Conservation (phyloP, 805 yeast species). For the Cyberlindnera maclurae region DNA sequence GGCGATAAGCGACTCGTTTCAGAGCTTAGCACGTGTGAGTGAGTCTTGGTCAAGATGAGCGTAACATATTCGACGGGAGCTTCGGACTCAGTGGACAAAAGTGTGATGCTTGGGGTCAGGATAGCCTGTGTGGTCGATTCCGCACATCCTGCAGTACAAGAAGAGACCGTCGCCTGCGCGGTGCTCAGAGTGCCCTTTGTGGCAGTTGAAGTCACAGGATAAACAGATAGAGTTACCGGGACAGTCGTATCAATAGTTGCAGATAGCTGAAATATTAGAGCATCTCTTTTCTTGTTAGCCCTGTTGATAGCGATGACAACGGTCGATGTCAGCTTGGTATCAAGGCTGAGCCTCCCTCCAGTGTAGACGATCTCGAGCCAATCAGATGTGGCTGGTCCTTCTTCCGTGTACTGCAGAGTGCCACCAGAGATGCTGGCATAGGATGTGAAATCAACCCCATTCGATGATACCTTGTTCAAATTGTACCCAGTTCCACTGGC, state of each 20-base stretch:
- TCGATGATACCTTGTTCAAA: conserved; percentile 3
- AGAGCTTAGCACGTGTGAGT: too few species aligned
- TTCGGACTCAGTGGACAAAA: too few species aligned
- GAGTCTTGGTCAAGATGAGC: too few species aligned
- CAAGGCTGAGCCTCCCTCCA: conserved; percentile 4
- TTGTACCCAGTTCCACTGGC: conserved; percentile 6
- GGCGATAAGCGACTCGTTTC: too few species aligned
- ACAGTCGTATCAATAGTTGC: conserved; percentile 5
- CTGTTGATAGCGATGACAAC: conserved; percentile 5
- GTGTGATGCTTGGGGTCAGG: too few species aligned
- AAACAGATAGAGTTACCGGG: neutral
- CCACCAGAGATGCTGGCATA: conserved; percentile 6
- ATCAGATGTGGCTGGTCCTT: neutral
- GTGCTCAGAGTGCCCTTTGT: neutral
- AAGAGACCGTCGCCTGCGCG: neutral
- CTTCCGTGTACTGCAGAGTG: conserved; percentile 2
- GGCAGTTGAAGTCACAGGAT: neutral
- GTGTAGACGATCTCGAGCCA: conserved; percentile 5
- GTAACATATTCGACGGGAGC: too few species aligned
- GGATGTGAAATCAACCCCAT: conserved; percentile 5
- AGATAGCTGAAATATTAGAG: conserved; percentile 4
- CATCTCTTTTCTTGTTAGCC: conserved; percentile 7
- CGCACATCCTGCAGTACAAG: too few species aligned
- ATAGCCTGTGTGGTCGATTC: too few species aligned
- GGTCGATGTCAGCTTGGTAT: conserved; percentile 3